Percentiles rank a stretch among this genome's conserved stretches.
These are phyloP conservation scores for Eucalyptus grandis DNA, from an alignment of 345 rosid species.

Conservation along the genomic window DNA sequence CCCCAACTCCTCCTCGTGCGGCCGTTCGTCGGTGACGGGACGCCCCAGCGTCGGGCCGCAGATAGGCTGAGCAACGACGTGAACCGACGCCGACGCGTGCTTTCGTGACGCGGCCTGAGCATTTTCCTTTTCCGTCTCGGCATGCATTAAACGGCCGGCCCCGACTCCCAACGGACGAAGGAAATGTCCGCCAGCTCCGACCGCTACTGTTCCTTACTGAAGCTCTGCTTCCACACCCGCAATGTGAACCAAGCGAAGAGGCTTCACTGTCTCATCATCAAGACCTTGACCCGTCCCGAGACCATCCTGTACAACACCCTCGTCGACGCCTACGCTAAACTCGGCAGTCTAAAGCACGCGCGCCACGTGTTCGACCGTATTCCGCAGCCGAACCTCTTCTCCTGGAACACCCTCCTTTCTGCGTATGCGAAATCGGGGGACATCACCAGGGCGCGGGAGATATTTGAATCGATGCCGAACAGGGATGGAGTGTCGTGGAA, in stretches of 20 bases:
- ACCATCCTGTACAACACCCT: slow-evolving; percentile 49
- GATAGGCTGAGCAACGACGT: not conserved
- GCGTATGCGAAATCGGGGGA: slow-evolving; percentile 63
- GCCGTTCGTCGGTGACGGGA: too few species aligned
- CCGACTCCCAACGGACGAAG: not conserved
- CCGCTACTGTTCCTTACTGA: slow-evolving; percentile 38
- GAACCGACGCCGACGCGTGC: not conserved
- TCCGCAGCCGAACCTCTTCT: slow-evolving; percentile 42
- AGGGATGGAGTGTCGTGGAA: slow-evolving; percentile 82
- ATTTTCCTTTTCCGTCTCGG: not conserved
- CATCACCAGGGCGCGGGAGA: slow-evolving; percentile 32
- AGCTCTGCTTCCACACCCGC: slow-evolving; percentile 36
- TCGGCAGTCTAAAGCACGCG: slow-evolving; percentile 40
- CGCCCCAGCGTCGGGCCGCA: not conserved
- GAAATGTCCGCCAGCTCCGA: slow-evolving; percentile 1
- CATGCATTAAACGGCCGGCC: not conserved
- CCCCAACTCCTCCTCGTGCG: too few species aligned
- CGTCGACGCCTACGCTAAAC: slow-evolving; percentile 15
- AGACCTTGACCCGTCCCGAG: slow-evolving; percentile 31
- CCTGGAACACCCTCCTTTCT: slow-evolving; percentile 83
- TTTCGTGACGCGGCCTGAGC: not conserved
- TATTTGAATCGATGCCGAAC: slow-evolving; percentile 44
- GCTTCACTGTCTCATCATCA: slow-evolving; percentile 51
- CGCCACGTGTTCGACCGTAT: slow-evolving; percentile 55
- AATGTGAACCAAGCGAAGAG: slow-evolving; percentile 30